Percentiles rank a stretch among this genome's conserved stretches.
These are phyloP conservation scores for Colletotrichum eleusines DNA, from an alignment of 2,329 filamentous ascomycete genomes.

Conservation along the genomic window DNA sequence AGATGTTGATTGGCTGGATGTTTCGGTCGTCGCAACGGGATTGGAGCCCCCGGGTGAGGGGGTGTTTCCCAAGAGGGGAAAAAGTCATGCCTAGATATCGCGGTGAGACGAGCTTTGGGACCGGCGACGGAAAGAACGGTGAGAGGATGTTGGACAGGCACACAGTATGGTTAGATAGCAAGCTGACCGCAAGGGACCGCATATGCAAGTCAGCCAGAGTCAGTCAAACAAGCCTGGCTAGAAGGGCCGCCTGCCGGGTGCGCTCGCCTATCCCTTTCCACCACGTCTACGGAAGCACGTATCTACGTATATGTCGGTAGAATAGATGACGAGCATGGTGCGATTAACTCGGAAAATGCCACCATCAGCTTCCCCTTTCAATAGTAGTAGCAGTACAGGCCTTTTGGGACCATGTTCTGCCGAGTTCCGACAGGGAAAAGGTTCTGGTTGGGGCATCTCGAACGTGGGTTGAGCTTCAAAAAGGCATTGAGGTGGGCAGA, in stretches of 20 bases:
- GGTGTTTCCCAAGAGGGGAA: background rate
- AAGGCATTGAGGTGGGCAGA: background rate
- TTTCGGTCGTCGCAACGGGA: background rate
- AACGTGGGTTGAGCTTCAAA: background rate
- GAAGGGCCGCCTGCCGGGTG: background rate
- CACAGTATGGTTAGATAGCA: too few relatives aligned
- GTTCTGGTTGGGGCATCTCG: background rate
- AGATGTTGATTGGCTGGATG: background rate
- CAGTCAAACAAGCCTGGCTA: background rate
- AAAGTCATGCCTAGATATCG: background rate
- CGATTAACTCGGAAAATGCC: background rate
- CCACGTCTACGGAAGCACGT: conserved; percentile 10
- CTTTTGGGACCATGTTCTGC: background rate
- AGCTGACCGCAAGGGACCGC: background rate
- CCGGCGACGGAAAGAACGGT: background rate
- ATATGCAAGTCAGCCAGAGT: background rate
- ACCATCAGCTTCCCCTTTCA: background rate
- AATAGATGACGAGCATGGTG: background rate
- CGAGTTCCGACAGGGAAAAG: background rate
- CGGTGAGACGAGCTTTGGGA: background rate
- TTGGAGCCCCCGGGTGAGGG: too few relatives aligned
- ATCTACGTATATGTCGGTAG: background rate
- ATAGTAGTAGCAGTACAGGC: too few relatives aligned
- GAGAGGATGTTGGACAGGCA: background rate
- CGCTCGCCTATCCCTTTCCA: conserved; percentile 20